Percentiles rank a stretch among this genome's conserved stretches.
These are phyloP conservation scores for Oleoguttula mirabilis DNA, from an alignment of 495 filamentous ascomycete genomes.

Conservation along the genomic window DNA sequence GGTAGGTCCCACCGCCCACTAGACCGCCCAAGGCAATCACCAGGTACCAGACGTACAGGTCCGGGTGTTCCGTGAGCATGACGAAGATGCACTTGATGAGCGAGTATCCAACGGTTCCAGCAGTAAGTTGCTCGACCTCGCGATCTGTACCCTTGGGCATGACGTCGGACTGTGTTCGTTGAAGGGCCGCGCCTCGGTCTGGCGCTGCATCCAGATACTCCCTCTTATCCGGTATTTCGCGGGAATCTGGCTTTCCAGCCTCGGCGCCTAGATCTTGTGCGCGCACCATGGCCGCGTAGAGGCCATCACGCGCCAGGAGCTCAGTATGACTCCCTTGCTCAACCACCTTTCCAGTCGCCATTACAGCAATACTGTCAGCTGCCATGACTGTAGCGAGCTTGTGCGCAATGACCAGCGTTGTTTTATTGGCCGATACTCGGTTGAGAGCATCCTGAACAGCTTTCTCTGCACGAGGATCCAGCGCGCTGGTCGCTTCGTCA, in stretches of 20 bases:
- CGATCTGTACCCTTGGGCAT: conserved; percentile 2
- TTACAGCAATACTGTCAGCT: conserved; percentile 26
- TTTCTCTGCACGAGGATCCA: conserved; percentile 23
- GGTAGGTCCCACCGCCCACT: conserved; percentile 23
- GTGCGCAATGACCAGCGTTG: conserved; percentile 26
- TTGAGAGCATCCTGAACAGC: conserved; percentile 24
- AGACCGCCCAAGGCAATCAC: conserved; percentile 5
- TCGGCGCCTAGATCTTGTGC: conserved; percentile 22
- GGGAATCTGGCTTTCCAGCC: no score
- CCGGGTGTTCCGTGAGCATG: conserved; percentile 12
- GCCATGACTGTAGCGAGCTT: conserved; percentile 22
- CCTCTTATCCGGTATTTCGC: no score
- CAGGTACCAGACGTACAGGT: conserved; percentile 9
- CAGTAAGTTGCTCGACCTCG: conserved; percentile 7
- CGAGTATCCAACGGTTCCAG: conserved; percentile 12
- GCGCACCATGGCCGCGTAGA: conserved; percentile 20
- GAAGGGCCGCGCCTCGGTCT: no score
- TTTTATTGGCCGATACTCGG: conserved; percentile 15
- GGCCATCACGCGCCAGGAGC: conserved; percentile 20
- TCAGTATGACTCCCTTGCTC: conserved; percentile 24
- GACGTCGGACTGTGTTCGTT: conserved; percentile 11
- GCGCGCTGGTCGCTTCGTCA: conserved; percentile 26
- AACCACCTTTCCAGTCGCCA: conserved; percentile 20
- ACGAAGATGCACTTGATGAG: conserved; percentile 7
- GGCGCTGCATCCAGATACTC: no score